A percentile compares a stretch with the other conserved stretches of the same genome.
These are phyloP conservation scores for Syncephalastrum sp. DNA, from an alignment of 371 early-diverging fungal species.

Conservation along the genomic window DNA sequence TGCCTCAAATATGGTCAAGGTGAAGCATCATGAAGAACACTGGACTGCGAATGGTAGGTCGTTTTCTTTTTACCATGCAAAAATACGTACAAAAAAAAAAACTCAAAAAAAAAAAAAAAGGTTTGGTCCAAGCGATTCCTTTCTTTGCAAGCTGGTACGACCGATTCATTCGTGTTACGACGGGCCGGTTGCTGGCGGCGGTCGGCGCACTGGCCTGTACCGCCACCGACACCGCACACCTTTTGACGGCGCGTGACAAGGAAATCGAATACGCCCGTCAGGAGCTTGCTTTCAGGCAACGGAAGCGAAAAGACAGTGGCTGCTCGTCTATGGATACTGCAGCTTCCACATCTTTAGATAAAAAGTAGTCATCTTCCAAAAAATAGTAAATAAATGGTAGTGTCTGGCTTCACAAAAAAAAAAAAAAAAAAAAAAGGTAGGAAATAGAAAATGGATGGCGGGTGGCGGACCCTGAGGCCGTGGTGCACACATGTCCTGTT, in stretches of 20 bases:
- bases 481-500: not conserved
- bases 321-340: too few relatives aligned
- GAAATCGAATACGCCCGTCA: conserved; percentile 24
- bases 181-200: conserved; percentile 48
- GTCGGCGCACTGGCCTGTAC: conserved; percentile 54
- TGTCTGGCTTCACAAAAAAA: not conserved
- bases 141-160: conserved; percentile 59
- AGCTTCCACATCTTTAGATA: too few relatives aligned
- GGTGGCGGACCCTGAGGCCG: not conserved
- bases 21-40: conserved; percentile 20
- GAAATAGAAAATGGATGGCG: conserved; percentile 8
- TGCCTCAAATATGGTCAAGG: conserved; percentile 13
- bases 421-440: conserved; percentile 1
- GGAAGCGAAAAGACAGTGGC: conserved; percentile 5
- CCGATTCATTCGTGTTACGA: conserved; percentile 48
- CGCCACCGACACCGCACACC: conserved; percentile 38
- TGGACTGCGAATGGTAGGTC: conserved; percentile 26
- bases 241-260: conserved; percentile 20
- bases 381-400: not conserved
- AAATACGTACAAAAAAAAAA: not conserved
- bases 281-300: too few relatives aligned
- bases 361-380: too few relatives aligned
- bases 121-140: conserved; percentile 56
- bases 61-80: not conserved
- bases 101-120: conserved; percentile 10